A percentile compares a stretch with the other conserved stretches of the same genome.
Conservation (phyloP, 1,284 basidiomycete genomes). For the Ustilago bromivora region DNA sequence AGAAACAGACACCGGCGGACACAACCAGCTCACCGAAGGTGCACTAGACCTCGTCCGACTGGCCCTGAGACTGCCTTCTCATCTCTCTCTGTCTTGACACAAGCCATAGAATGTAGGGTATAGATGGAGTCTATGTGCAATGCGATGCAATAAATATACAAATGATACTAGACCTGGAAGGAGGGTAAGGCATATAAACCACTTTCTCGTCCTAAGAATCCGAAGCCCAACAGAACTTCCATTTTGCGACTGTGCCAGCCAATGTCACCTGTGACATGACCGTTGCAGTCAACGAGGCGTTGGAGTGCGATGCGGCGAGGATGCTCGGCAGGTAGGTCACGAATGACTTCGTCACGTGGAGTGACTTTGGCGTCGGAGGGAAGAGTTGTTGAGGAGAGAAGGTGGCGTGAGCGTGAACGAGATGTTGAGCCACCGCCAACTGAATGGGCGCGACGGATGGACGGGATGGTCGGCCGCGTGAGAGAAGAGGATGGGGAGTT, state of each 20-base stretch:
- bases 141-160: neutral
- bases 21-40: constrained; percentile 52
- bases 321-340: constrained; percentile 77
- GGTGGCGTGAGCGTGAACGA: constrained; percentile 53
- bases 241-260: constrained; percentile 98
- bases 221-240: constrained; percentile 91
- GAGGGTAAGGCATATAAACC: constrained; percentile 78
- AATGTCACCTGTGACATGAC: constrained; percentile 86
- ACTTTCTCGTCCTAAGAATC: constrained; percentile 90
- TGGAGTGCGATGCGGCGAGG: constrained; percentile 79
- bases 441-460: constrained; percentile 44
- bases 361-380: constrained; percentile 32
- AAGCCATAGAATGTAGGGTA: constrained; percentile 4
- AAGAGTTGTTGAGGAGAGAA: constrained; percentile 23
- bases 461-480: constrained; percentile 29
- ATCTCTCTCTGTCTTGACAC: constrained; percentile 4
- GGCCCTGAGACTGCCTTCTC: constrained; percentile 23
- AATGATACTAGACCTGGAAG: constrained; percentile 53
- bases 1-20: constrained; percentile 50
- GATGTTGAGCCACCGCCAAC: constrained; percentile 47
- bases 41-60: constrained; percentile 48
- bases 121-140: neutral
- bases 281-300: constrained; percentile 82
- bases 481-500: constrained; percentile 8
- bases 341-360: constrained; percentile 68